phyloP scores from a whole-genome alignment of 768 basidiomycete genomes.

The Leucosporidium yakuticum region DNA sequence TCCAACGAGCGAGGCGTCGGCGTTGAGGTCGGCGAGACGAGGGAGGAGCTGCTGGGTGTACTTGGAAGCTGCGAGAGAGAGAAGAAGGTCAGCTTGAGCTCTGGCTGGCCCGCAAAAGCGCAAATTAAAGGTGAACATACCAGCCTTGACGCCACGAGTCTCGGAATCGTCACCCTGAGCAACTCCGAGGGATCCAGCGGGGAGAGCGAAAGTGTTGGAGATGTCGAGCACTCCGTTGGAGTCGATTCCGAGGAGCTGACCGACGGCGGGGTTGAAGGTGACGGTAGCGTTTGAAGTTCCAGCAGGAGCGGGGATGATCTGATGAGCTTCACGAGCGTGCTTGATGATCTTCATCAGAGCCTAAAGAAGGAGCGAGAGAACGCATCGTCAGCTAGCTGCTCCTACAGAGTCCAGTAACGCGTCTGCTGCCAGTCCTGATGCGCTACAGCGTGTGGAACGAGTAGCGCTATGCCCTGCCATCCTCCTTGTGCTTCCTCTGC shows the following conservation, averaged over 20 bases:
- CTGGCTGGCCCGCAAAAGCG: background rate
- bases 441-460: background rate
- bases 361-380: slow-evolving; percentile 1
- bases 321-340: slow-evolving; percentile 35
- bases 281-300: slow-evolving; percentile 34
- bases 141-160: slow-evolving; percentile 31
- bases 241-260: slow-evolving; percentile 39
- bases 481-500: background rate
- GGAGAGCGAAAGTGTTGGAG: slow-evolving; percentile 36
- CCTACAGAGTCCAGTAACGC: too few species aligned
- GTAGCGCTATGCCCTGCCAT: background rate
- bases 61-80: slow-evolving; percentile 24
- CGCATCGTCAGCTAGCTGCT: background rate
- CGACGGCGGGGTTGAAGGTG: slow-evolving; percentile 35
- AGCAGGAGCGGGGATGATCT: slow-evolving; percentile 27
- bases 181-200: slow-evolving; percentile 27
- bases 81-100: background rate
- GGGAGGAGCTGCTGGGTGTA: slow-evolving; percentile 36
- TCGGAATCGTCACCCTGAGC: slow-evolving; percentile 19
- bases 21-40: slow-evolving; percentile 37
- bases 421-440: background rate
- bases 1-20: slow-evolving; percentile 38
- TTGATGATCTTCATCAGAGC: slow-evolving; percentile 40
- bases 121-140: slow-evolving; percentile 10
- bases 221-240: slow-evolving; percentile 35